Evolutionary conservation across 1,284 basidiomycete genomes (phyloP).

Genomic region (Marasmius oreades): DNA sequence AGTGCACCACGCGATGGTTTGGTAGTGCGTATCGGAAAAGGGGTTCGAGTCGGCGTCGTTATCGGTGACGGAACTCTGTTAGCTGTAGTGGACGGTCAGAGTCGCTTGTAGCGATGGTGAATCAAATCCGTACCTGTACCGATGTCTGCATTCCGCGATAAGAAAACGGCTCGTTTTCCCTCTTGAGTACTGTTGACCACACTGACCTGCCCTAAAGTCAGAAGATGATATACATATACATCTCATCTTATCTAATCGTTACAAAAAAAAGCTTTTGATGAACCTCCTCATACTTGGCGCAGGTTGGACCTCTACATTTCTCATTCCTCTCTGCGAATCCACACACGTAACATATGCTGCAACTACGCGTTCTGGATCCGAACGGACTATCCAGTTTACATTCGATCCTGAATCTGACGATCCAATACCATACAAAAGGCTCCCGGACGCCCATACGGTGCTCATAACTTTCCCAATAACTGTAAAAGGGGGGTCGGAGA

Average conservation of each 20-base stretch:
- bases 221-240: too few relatives aligned
- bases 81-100: not conserved
- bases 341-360: conserved; percentile 45
- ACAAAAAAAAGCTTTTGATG: too few relatives aligned
- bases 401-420: conserved; percentile 47
- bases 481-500: conserved; percentile 38
- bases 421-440: conserved; percentile 34
- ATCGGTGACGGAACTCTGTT: conserved; percentile 26
- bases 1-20: conserved; percentile 26
- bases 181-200: too few relatives aligned
- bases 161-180: too few relatives aligned
- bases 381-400: conserved; percentile 43
- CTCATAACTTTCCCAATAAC: conserved; percentile 63
- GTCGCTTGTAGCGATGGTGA: conserved; percentile 17
- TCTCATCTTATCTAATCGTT: too few relatives aligned
- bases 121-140: conserved; percentile 4
- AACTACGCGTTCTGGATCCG: conserved; percentile 50
- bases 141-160: too few relatives aligned
- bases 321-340: conserved; percentile 49
- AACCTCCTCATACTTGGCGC: conserved; percentile 65
- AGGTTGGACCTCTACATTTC: conserved; percentile 67
- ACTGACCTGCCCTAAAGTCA: too few relatives aligned
- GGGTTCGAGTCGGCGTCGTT: conserved; percentile 28
- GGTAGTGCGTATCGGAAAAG: conserved; percentile 27
- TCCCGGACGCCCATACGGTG: conserved; percentile 57